Conservation (phyloP, 768 basidiomycete genomes). For the Coprinopsis cinerea region DNA sequence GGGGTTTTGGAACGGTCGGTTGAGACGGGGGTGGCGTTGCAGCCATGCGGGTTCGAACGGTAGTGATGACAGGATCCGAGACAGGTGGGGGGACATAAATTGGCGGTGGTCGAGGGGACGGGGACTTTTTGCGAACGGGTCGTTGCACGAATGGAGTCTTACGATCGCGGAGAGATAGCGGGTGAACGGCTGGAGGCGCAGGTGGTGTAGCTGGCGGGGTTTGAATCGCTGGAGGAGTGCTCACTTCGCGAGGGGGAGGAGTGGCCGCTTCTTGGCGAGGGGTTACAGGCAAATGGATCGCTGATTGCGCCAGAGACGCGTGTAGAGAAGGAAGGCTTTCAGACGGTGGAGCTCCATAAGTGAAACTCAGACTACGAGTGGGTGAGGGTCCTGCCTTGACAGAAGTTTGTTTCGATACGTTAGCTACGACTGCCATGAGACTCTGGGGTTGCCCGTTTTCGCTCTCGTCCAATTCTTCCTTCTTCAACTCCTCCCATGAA, state of each 20-base stretch:
- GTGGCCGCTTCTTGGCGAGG: constrained; percentile 5
- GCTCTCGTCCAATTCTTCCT: constrained; percentile 13
- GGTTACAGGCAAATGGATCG: no score
- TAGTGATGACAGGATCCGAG: constrained; percentile 23
- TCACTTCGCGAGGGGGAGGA: constrained; percentile 10
- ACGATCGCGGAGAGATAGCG: constrained; percentile 6
- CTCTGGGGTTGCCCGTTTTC: constrained; percentile 19
- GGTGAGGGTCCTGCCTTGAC: constrained; percentile 18
- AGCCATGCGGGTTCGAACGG: constrained; percentile 25
- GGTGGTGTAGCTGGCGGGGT: constrained; percentile 4
- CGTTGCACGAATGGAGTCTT: constrained; percentile 8
- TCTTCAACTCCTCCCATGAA: constrained; percentile 40
- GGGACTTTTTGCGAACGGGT: constrained; percentile 5
- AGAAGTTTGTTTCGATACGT: constrained; percentile 13
- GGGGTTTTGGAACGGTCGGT: constrained; percentile 20
- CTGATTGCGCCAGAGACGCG: no score
- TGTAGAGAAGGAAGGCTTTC: constrained; percentile 6
- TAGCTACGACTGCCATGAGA: constrained; percentile 23
- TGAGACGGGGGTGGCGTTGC: constrained; percentile 13
- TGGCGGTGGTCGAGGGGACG: constrained; percentile 10
- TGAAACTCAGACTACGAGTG: constrained; percentile 23
- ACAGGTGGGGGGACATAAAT: constrained; percentile 8
- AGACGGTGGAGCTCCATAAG: constrained; percentile 18
- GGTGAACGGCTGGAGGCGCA: constrained; percentile 7
- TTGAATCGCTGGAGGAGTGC: not conserved